These are phyloP conservation scores for Penicillium sp. DNA, from an alignment of 2,329 filamentous ascomycete species.

Conservation along the genomic window DNA sequence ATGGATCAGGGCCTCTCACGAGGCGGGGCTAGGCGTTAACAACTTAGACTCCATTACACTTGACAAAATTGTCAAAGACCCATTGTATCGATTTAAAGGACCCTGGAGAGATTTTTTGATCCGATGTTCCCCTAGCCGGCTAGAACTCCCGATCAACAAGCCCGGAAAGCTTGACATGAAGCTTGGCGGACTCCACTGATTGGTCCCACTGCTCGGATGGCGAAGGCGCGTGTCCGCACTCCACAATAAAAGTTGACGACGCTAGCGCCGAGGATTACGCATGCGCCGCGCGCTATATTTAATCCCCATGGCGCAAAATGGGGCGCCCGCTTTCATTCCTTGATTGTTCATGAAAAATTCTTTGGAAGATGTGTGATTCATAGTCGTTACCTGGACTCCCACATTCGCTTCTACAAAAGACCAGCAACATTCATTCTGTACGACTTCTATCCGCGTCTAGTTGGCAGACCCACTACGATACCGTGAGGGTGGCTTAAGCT, in stretches of 20 bases:
- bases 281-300: conserved; percentile 15
- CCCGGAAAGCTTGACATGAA: conserved; percentile 8
- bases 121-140: not conserved
- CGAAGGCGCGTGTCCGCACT: conserved; percentile 1
- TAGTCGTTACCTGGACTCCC: not conserved
- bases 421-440: not conserved
- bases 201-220: conserved; percentile 2
- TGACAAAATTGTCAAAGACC: not conserved
- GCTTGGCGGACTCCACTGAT: conserved; percentile 19
- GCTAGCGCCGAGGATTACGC: conserved; percentile 26
- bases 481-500: not conserved
- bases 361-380: not conserved
- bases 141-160: not conserved
- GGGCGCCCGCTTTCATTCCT: not conserved
- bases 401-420: not conserved
- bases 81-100: not conserved
- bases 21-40: not conserved
- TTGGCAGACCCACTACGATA: not conserved
- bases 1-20: not conserved
- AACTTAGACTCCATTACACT: not conserved
- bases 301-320: conserved; percentile 8
- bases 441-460: not conserved
- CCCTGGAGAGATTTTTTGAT: not conserved
- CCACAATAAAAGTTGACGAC: conserved; percentile 22
- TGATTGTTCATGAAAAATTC: not conserved